Evolutionary conservation across 352 stramenopile species (phyloP).

Genomic region (Phytophthora kernoviae): DNA sequence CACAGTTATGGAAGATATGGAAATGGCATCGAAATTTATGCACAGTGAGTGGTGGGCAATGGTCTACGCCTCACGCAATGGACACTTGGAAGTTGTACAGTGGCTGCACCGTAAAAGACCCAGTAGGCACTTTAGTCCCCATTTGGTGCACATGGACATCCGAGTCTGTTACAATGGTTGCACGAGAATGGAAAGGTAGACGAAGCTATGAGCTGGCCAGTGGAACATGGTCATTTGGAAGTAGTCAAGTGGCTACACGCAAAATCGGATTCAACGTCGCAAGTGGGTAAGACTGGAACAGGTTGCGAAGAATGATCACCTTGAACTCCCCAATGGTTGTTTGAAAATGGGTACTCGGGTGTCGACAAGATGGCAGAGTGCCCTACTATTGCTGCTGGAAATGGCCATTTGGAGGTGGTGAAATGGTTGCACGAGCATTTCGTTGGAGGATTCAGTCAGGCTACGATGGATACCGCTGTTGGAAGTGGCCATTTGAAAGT

Average conservation of each 20-base stretch:
- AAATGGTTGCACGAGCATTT: constrained; percentile 4
- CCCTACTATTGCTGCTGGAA: background rate
- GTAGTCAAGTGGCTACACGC: too few species aligned
- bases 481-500: background rate
- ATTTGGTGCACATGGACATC: too few species aligned
- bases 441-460: too few species aligned
- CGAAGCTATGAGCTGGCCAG: too few species aligned
- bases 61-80: background rate
- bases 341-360: background rate
- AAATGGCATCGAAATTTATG: too few species aligned
- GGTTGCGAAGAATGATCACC: background rate
- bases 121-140: too few species aligned
- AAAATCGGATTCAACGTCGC: background rate
- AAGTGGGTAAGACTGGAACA: background rate
- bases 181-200: too few species aligned
- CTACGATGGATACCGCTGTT: background rate
- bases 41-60: too few species aligned
- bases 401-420: constrained; percentile 1
- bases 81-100: constrained; percentile 8
- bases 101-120: background rate
- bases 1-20: too few species aligned
- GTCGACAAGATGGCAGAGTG: background rate
- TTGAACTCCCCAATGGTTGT: constrained; percentile 1
- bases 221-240: too few species aligned
- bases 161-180: too few species aligned